Percentiles rank a stretch among this genome's conserved stretches.
Conservation (phyloP, 2,329 filamentous ascomycete genomes). For the Talaromyces sp. region DNA sequence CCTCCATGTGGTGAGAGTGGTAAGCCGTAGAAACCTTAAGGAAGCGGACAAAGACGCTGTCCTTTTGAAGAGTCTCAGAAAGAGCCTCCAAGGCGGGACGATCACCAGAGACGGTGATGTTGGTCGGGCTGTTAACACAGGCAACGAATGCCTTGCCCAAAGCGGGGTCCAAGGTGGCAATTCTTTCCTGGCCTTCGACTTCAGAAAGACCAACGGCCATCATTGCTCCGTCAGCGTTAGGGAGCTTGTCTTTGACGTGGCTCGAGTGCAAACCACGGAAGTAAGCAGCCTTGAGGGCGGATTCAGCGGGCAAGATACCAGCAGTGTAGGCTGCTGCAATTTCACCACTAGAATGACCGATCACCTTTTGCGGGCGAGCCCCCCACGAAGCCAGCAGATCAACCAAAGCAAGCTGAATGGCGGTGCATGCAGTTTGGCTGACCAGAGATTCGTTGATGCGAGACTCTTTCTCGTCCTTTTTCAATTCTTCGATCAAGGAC, state of each 20-base stretch:
- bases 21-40: slow-evolving; percentile 16
- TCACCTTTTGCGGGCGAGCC: slow-evolving; percentile 5
- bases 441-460: slow-evolving; percentile 1
- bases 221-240: slow-evolving; percentile 20
- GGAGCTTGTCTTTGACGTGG: slow-evolving; percentile 11
- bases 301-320: slow-evolving; percentile 15
- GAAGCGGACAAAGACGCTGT: slow-evolving; percentile 1
- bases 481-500: slow-evolving; percentile 1
- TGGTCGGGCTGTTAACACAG: slow-evolving; percentile 33
- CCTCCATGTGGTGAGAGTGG: slow-evolving; percentile 33
- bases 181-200: slow-evolving; percentile 14
- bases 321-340: slow-evolving; percentile 18
- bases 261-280: slow-evolving; percentile 18
- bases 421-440: slow-evolving; percentile 19
- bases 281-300: slow-evolving; percentile 16
- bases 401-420: slow-evolving; percentile 16
- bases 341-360: slow-evolving; percentile 17
- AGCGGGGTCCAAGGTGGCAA: slow-evolving; percentile 15
- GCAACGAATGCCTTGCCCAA: slow-evolving; percentile 24
- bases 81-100: slow-evolving; percentile 19
- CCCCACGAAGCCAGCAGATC: slow-evolving; percentile 10
- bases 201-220: slow-evolving; percentile 20
- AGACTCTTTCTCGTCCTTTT: slow-evolving; percentile 5
- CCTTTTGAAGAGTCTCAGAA: slow-evolving; percentile 1
- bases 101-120: slow-evolving; percentile 32